Evolutionary conservation across 2,329 filamentous ascomycete genomes (phyloP).

Genomic region (Pochonia chlamydosporia): DNA sequence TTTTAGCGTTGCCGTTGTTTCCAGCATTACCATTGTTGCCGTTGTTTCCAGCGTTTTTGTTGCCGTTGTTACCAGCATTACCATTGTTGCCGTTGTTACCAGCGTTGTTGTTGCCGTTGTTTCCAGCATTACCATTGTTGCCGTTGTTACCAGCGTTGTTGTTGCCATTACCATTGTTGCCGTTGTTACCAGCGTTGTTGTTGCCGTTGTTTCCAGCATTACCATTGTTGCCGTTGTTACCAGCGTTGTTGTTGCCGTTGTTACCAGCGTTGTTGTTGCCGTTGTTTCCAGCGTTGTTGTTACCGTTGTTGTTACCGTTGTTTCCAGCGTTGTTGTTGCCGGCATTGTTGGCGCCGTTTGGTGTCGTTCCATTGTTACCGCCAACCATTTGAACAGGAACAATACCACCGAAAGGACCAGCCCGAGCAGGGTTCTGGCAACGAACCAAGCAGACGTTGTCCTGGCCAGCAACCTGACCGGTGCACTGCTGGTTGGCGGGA

Average conservation of each 20-base stretch:
- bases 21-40: background rate
- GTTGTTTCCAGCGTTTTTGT: constrained; percentile 1
- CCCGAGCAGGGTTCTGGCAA: constrained; percentile 54
- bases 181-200: background rate
- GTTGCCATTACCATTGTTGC: background rate
- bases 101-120: background rate
- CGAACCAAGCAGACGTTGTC: constrained; percentile 56
- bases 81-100: background rate
- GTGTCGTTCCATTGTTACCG: background rate
- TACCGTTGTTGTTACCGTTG: background rate
- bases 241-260: background rate
- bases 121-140: background rate
- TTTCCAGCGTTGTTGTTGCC: background rate
- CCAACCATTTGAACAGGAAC: constrained; percentile 29
- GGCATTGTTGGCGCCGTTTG: background rate
- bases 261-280: background rate
- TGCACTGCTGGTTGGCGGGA: constrained; percentile 49
- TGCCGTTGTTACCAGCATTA: background rate
- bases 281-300: background rate
- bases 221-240: background rate
- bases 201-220: background rate
- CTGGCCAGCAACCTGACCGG: constrained; percentile 53
- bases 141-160: constrained; percentile 2
- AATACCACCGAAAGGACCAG: constrained; percentile 58
- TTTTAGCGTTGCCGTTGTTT: background rate